These are phyloP conservation scores for Metschnikowia cubensis DNA, from an alignment of 805 yeast species.

Conservation along the genomic window DNA sequence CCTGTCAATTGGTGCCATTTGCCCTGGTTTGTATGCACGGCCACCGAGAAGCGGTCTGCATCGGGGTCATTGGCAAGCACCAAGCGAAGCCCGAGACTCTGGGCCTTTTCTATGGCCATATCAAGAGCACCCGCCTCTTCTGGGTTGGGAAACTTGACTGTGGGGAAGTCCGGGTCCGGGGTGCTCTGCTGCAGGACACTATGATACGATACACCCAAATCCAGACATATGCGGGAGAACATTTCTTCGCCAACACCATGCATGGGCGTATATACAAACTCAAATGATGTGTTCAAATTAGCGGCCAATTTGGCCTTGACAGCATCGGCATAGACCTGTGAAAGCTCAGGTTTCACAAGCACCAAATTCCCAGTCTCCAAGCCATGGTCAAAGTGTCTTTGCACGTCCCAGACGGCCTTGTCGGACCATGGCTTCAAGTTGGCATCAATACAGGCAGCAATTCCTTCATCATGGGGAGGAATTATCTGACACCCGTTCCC, in stretches of 20 bases:
- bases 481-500: conserved; percentile 92
- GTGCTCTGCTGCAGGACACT: conserved; percentile 59
- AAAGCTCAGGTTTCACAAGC: conserved; percentile 40
- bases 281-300: conserved; percentile 25
- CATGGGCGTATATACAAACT: conserved; percentile 86
- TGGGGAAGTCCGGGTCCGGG: conserved; percentile 84
- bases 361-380: conserved; percentile 25
- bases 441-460: conserved; percentile 57
- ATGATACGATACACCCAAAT: conserved; percentile 32
- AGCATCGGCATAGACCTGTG: conserved; percentile 36
- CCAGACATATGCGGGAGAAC: conserved; percentile 39
- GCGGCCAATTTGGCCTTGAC: conserved; percentile 29
- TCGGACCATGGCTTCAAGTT: conserved; percentile 58
- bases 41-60: conserved; percentile 90
- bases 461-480: conserved; percentile 80
- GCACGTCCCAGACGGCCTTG: conserved; percentile 44
- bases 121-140: conserved; percentile 91
- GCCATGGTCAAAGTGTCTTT: conserved; percentile 31
- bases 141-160: conserved; percentile 91
- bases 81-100: conserved; percentile 41
- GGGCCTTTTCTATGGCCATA: conserved; percentile 63
- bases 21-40: conserved; percentile 45
- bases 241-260: conserved; percentile 88
- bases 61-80: conserved; percentile 95
- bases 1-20: conserved; percentile 83